phyloP scores from a whole-genome alignment of 768 basidiomycete genomes.

The Rickenella mellea region DNA sequence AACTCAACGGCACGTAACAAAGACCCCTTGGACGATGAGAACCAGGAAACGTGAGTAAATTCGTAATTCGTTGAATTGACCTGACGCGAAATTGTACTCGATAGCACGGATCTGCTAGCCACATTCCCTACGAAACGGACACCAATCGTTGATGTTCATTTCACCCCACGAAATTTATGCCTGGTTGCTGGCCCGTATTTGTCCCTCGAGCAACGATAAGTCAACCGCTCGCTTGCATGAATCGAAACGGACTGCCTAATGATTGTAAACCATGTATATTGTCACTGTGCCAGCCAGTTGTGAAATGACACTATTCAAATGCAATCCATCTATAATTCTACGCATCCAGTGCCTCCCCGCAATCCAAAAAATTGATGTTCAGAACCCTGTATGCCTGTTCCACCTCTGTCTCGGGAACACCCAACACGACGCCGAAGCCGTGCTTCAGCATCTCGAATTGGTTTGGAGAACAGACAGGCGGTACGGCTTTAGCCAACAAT shows the following conservation, averaged over 20 bases:
- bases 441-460: too few relatives aligned
- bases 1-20: conserved; percentile 21
- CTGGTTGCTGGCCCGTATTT: conserved; percentile 74
- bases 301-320: too few relatives aligned
- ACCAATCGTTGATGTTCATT: conserved; percentile 85
- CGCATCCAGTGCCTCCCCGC: too few relatives aligned
- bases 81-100: conserved; percentile 3
- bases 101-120: conserved; percentile 73
- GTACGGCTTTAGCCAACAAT: too few relatives aligned
- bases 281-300: too few relatives aligned
- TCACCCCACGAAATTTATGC: conserved; percentile 91
- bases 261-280: neutral
- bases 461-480: too few relatives aligned
- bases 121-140: conserved; percentile 96
- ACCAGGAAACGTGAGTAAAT: conserved; percentile 58
- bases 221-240: too few relatives aligned
- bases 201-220: conserved; percentile 44
- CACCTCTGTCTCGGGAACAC: too few relatives aligned
- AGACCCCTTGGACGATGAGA: conserved; percentile 44
- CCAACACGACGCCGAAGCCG: too few relatives aligned
- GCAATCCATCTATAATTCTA: too few relatives aligned
- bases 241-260: neutral
- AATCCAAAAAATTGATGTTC: too few relatives aligned
- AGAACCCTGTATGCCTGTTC: too few relatives aligned
- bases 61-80: neutral